Conservation (phyloP, 2,329 filamentous ascomycete genomes). For the Phialophora macrospora region DNA sequence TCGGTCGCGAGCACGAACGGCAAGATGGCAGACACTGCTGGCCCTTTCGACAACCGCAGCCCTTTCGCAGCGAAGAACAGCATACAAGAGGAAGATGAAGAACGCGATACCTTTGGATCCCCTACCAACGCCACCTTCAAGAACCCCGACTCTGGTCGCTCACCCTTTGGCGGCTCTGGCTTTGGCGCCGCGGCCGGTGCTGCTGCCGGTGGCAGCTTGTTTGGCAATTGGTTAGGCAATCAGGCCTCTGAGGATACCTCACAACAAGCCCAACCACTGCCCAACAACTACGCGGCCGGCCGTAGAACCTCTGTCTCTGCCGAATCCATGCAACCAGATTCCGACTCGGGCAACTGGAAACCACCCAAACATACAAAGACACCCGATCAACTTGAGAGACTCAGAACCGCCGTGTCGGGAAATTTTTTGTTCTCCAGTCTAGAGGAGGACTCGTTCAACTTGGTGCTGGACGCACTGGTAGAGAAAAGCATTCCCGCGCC, state of each 20-base stretch:
- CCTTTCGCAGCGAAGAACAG: conserved; percentile 70
- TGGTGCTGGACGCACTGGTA: conserved; percentile 86
- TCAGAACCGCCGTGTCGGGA: conserved; percentile 78
- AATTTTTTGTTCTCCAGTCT: conserved; percentile 96
- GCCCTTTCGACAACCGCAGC: conserved; percentile 82
- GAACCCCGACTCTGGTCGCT: conserved; percentile 42
- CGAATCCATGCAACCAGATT: conserved; percentile 89
- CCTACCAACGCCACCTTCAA: conserved; percentile 70
- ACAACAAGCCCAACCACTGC: conserved; percentile 59
- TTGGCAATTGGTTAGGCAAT: conserved; percentile 38
- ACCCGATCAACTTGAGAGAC: conserved; percentile 75
- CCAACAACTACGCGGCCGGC: conserved; percentile 82
- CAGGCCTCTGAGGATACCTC: conserved; percentile 52
- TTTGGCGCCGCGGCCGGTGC: conserved; percentile 60
- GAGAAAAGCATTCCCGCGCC: conserved; percentile 96
- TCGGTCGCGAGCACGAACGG: conserved; percentile 49
- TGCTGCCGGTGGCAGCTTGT: conserved; percentile 32
- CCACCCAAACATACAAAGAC: conserved; percentile 86
- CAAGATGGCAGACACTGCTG: conserved; percentile 73
- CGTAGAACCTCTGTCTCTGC: conserved; percentile 95
- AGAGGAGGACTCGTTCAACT: conserved; percentile 87
- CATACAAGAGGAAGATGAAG: conserved; percentile 76
- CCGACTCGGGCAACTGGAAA: conserved; percentile 85
- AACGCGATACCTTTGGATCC: conserved; percentile 75
- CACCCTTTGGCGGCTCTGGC: conserved; percentile 54